A percentile compares a stretch with the other conserved stretches of the same genome.
phyloP scores from a whole-genome alignment of 1,139 yeast species.

The Suhomyces yuchorum region DNA sequence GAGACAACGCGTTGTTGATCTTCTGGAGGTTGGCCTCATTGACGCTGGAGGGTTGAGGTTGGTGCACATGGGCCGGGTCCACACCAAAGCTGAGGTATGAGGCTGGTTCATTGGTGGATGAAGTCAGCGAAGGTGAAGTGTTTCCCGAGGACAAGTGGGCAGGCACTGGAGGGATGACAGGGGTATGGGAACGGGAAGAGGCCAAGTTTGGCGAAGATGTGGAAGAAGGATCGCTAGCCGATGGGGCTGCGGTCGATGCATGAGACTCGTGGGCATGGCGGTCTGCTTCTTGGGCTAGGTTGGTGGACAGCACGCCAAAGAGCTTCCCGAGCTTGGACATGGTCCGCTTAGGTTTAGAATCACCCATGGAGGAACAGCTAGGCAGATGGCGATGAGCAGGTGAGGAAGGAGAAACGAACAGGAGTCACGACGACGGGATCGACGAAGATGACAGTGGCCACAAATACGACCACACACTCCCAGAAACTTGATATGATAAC shows the following conservation, averaged over 20 bases:
- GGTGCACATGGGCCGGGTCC: slow-evolving; percentile 10
- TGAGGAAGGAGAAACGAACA: neutral
- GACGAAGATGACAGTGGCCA: slow-evolving; percentile 9
- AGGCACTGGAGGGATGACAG: slow-evolving; percentile 16
- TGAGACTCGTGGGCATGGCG: neutral
- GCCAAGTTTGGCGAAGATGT: slow-evolving; percentile 10
- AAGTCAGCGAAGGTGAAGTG: slow-evolving; percentile 3
- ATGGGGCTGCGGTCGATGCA: neutral
- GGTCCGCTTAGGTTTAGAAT: slow-evolving; percentile 31
- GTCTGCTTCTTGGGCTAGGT: slow-evolving; percentile 19
- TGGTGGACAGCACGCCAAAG: slow-evolving; percentile 36
- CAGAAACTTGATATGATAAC: slow-evolving; percentile 1
- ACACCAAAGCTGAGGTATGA: slow-evolving; percentile 15
- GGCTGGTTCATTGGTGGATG: slow-evolving; percentile 14
- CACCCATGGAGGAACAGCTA: slow-evolving; percentile 25
- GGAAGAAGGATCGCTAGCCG: neutral
- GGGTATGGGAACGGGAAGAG: slow-evolving; percentile 19
- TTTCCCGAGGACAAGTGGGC: neutral
- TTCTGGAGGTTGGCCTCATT: slow-evolving; percentile 10
- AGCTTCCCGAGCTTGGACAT: slow-evolving; percentile 36
- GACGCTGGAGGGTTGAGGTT: slow-evolving; percentile 5
- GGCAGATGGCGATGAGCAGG: neutral
- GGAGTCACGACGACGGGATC: slow-evolving; percentile 4
- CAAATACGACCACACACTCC: slow-evolving; percentile 6
- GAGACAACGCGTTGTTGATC: slow-evolving; percentile 14